A percentile compares a stretch with the other conserved stretches of the same genome.
These are phyloP conservation scores for Pythium oligandrum DNA, from an alignment of 352 stramenopile species.

Conservation along the genomic window DNA sequence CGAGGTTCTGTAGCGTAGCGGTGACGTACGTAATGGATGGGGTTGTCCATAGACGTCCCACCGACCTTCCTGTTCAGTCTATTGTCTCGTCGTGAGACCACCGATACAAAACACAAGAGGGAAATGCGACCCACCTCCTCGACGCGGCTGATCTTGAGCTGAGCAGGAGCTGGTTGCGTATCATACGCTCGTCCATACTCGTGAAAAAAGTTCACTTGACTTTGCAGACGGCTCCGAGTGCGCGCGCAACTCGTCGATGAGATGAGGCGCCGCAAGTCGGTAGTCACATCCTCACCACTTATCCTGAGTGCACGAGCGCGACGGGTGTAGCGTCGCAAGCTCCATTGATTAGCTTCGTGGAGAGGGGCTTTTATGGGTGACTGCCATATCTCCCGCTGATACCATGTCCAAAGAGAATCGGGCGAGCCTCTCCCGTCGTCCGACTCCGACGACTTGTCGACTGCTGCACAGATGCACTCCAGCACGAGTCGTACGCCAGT, in stretches of 20 bases:
- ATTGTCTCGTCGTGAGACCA: background rate
- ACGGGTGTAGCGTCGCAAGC: background rate
- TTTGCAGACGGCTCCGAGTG: background rate
- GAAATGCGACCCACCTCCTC: constrained; percentile 4
- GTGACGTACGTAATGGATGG: constrained; percentile 20
- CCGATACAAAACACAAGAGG: background rate
- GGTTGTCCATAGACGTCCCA: constrained; percentile 13
- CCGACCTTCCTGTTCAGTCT: constrained; percentile 21
- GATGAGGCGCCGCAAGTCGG: background rate
- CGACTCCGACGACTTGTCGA: too few species aligned
- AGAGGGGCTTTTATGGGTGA: background rate
- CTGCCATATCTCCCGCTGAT: background rate
- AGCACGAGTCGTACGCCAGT: too few species aligned
- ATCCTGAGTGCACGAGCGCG: background rate
- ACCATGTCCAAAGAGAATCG: background rate
- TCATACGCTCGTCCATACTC: background rate
- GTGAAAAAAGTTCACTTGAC: background rate
- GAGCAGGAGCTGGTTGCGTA: background rate
- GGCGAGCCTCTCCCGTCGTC: background rate
- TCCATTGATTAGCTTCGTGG: background rate
- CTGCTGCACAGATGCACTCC: too few species aligned
- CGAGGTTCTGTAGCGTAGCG: too few species aligned
- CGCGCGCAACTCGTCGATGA: background rate
- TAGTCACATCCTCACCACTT: background rate
- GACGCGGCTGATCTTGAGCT: background rate